Evolutionary conservation across 208 protist genomes (phyloP).

Genomic region (Trypanosoma cruzi): DNA sequence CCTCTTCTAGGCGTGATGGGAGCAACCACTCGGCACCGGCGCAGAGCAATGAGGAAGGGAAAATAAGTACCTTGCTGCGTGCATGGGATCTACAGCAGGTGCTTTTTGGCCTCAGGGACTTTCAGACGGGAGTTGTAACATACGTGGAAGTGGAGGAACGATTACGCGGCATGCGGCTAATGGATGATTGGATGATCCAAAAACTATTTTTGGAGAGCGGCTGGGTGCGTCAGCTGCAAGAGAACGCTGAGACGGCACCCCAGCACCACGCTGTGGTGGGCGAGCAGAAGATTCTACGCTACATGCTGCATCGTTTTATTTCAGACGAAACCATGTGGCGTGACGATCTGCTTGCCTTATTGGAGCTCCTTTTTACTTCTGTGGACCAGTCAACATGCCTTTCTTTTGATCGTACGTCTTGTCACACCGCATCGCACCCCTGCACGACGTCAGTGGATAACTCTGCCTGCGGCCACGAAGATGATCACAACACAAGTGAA

Average conservation of each 20-base stretch:
- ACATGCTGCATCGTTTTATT: slow-evolving; percentile 23
- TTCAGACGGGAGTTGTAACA: slow-evolving; percentile 38
- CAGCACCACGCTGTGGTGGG: slow-evolving; percentile 25
- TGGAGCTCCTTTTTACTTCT: slow-evolving; percentile 8
- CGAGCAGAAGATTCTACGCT: slow-evolving; percentile 29
- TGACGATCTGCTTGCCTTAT: slow-evolving; percentile 22
- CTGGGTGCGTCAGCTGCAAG: slow-evolving; percentile 45
- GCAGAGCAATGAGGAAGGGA: background rate
- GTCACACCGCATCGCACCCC: background rate
- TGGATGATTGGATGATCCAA: slow-evolving; percentile 37
- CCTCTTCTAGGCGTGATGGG: background rate
- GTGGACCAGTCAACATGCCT: background rate
- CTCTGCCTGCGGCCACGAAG: background rate
- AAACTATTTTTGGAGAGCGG: slow-evolving; percentile 38
- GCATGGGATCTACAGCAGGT: slow-evolving; percentile 26
- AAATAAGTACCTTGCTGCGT: background rate
- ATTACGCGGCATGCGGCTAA: slow-evolving; percentile 40
- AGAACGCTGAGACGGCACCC: slow-evolving; percentile 16
- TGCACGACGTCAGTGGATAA: background rate
- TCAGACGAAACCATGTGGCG: slow-evolving; percentile 26
- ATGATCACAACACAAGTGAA: background rate
- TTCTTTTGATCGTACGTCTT: background rate
- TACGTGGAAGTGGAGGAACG: slow-evolving; percentile 40
- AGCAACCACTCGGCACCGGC: background rate
- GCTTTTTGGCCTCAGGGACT: slow-evolving; percentile 49